phyloP scores from a whole-genome alignment of 352 stramenopile genomes.

The Phytophthora uliginosa region DNA sequence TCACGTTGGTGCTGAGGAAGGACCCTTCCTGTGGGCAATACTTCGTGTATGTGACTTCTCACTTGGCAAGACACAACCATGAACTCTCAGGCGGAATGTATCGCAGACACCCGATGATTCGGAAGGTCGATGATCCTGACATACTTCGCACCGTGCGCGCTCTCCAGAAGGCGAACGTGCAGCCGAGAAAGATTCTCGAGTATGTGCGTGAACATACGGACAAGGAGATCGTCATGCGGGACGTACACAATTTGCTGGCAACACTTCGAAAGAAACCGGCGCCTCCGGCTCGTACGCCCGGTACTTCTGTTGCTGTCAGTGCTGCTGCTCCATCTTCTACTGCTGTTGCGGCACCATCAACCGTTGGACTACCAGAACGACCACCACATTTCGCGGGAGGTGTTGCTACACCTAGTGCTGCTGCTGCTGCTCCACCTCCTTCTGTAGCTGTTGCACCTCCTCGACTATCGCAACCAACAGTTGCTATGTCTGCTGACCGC shows the following conservation, averaged over 20 bases:
- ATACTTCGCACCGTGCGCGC: slow-evolving; percentile 30
- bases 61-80: slow-evolving; percentile 36
- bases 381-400: slow-evolving; percentile 12
- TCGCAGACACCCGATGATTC: slow-evolving; percentile 34
- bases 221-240: slow-evolving; percentile 29
- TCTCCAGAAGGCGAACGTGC: slow-evolving; percentile 32
- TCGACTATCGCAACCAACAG: not conserved
- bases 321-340: not conserved
- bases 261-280: slow-evolving; percentile 23
- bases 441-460: not conserved
- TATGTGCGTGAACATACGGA: slow-evolving; percentile 40
- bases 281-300: not conserved
- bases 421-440: not conserved
- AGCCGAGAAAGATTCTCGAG: slow-evolving; percentile 36
- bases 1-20: slow-evolving; percentile 32
- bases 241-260: slow-evolving; percentile 41
- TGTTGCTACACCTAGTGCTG: not conserved
- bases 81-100: slow-evolving; percentile 32
- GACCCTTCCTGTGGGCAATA: slow-evolving; percentile 30
- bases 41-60: slow-evolving; percentile 38
- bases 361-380: not conserved
- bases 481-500: not conserved
- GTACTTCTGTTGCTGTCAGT: not conserved
- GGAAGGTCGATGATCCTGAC: slow-evolving; percentile 30
- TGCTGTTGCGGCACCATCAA: not conserved